These are phyloP conservation scores for Neurospora sp. DNA, from an alignment of 495 filamentous ascomycete species.

Conservation along the genomic window DNA sequence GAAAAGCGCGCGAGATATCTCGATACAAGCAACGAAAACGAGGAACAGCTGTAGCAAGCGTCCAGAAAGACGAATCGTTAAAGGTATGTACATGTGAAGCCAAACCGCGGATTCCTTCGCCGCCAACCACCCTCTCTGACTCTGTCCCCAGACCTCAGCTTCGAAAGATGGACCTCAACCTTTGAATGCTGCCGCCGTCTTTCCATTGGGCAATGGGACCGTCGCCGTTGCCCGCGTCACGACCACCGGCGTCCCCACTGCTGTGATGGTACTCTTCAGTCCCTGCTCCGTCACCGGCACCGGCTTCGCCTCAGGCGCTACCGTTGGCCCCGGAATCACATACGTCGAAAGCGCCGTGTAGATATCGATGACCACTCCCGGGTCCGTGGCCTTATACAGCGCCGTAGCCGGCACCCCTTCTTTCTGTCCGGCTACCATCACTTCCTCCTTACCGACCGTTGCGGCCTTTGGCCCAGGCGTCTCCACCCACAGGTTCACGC, in stretches of 20 bases:
- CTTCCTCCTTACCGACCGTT: neutral
- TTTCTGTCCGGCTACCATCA: slow-evolving; percentile 33
- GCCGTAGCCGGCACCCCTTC: slow-evolving; percentile 16
- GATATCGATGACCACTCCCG: slow-evolving; percentile 27
- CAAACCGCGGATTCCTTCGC: neutral
- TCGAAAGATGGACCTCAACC: neutral
- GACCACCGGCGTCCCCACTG: slow-evolving; percentile 16
- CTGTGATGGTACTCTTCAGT: slow-evolving; percentile 1
- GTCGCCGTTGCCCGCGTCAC: slow-evolving; percentile 14
- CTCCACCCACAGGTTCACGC: slow-evolving; percentile 44
- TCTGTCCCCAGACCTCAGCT: neutral
- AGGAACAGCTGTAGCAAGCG: fast-evolving
- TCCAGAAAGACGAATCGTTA: neutral
- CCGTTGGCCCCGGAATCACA: slow-evolving; percentile 40
- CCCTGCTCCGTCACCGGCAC: slow-evolving; percentile 10
- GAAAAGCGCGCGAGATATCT: neutral
- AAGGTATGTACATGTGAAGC: neutral
- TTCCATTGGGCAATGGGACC: slow-evolving; percentile 3
- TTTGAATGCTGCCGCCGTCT: neutral
- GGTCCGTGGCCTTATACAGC: slow-evolving; percentile 26
- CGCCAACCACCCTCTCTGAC: neutral
- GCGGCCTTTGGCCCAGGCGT: neutral
- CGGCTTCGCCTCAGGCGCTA: slow-evolving; percentile 28
- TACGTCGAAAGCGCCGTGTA: slow-evolving; percentile 40
- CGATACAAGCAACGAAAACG: neutral